Conservation (phyloP, 768 basidiomycete genomes). For the Russula ochroleuca region DNA sequence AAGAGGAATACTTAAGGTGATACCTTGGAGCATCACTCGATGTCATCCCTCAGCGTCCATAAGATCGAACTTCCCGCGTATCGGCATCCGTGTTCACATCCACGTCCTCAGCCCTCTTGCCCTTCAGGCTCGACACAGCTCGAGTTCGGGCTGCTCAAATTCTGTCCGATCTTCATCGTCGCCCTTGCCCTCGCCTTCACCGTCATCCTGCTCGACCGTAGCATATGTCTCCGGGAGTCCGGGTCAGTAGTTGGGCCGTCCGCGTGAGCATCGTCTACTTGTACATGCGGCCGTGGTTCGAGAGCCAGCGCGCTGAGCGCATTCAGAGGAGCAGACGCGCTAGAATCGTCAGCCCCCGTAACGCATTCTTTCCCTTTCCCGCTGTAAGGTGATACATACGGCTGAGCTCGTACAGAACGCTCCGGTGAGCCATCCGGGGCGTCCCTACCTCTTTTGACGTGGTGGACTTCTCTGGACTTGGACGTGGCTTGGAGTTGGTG, state of each 20-base stretch:
- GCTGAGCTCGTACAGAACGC: no score
- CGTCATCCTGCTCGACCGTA: constrained; percentile 30
- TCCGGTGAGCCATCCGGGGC: no score
- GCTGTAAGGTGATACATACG: no score
- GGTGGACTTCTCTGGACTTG: no score
- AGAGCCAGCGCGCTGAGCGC: constrained; percentile 26
- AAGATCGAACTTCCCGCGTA: constrained; percentile 1
- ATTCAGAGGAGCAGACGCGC: constrained; percentile 26
- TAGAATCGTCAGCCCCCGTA: background rate
- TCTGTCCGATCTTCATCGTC: constrained; percentile 28
- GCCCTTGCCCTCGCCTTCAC: constrained; percentile 34
- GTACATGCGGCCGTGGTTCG: constrained; percentile 29
- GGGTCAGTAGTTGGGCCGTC: constrained; percentile 18
- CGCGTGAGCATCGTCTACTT: background rate
- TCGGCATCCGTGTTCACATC: constrained; percentile 14
- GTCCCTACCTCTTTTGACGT: no score
- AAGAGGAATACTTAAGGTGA: no score
- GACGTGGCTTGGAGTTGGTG: no score
- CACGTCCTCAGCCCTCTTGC: constrained; percentile 13
- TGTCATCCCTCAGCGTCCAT: constrained; percentile 11
- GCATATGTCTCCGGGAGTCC: constrained; percentile 32
- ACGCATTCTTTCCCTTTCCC: constrained; percentile 25
- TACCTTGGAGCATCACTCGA: constrained; percentile 8
- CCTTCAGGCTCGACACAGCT: constrained; percentile 9
- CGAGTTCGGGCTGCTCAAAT: constrained; percentile 3